phyloP scores from a whole-genome alignment of 345 rosid species.

The Euphorbia tirucalli region DNA sequence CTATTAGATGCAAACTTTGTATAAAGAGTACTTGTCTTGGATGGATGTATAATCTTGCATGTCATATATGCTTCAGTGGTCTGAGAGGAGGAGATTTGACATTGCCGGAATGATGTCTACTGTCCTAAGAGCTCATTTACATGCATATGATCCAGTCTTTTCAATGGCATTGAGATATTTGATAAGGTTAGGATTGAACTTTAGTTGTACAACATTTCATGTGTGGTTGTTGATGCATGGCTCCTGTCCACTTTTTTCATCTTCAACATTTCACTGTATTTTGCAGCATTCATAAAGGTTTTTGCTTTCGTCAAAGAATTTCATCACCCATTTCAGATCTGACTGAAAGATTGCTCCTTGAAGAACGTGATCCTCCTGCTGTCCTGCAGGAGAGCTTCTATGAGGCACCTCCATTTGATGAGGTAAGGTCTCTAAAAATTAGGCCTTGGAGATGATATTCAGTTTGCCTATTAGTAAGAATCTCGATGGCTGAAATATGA shows the following conservation, averaged over 20 bases:
- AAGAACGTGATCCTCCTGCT: conserved; percentile 85
- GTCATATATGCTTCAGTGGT: conserved; percentile 63
- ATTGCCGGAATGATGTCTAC: conserved; percentile 91
- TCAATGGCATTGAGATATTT: conserved; percentile 84
- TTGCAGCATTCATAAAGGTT: conserved; percentile 82
- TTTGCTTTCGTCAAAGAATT: conserved; percentile 75
- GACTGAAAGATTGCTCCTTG: conserved; percentile 76
- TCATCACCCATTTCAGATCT: conserved; percentile 84
- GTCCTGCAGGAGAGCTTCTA: conserved; percentile 62
- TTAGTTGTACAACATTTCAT: neutral
- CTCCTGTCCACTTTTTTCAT: conserved; percentile 10
- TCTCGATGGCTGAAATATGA: conserved; percentile 14
- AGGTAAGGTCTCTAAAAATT: conserved; percentile 43
- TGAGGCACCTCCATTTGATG: conserved; percentile 90
- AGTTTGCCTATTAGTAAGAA: neutral
- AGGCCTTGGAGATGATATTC: neutral
- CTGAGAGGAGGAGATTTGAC: conserved; percentile 78
- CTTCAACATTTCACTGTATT: conserved; percentile 13
- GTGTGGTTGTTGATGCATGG: neutral
- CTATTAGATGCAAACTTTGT: neutral
- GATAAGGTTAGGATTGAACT: conserved; percentile 50
- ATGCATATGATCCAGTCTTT: conserved; percentile 78
- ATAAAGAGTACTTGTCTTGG: neutral
- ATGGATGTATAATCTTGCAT: conserved; percentile 16
- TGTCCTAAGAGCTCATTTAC: conserved; percentile 81